A percentile compares a stretch with the other conserved stretches of the same genome.
Conservation (phyloP, 2,329 filamentous ascomycete genomes). For the Colletotrichum chlorophyti region DNA sequence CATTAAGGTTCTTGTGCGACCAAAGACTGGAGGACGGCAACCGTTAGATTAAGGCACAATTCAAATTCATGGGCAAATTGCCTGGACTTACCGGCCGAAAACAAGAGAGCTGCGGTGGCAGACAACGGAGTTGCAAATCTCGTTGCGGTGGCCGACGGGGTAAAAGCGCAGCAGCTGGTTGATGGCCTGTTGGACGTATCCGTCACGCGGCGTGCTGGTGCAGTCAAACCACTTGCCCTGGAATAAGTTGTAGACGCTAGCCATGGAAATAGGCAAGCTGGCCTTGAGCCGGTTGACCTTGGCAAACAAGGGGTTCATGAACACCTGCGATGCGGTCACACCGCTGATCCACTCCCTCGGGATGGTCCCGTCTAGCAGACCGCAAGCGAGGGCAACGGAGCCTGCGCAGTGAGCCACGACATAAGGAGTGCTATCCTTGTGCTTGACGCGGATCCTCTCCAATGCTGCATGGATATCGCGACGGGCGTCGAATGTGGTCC, state of each 20-base stretch:
- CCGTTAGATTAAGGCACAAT: not conserved
- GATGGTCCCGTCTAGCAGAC: conserved; percentile 67
- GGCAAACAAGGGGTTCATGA: conserved; percentile 68
- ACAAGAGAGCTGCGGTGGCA: conserved; percentile 67
- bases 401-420: conserved; percentile 69
- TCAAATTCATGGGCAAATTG: too few relatives aligned
- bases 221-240: conserved; percentile 64
- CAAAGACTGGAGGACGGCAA: conserved; percentile 44
- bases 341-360: conserved; percentile 63
- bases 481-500: conserved; percentile 66
- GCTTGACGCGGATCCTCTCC: conserved; percentile 53
- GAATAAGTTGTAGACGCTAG: conserved; percentile 54
- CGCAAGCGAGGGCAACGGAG: conserved; percentile 63
- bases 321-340: conserved; percentile 66
- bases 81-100: conserved; percentile 58
- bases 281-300: conserved; percentile 63
- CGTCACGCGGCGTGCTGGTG: conserved; percentile 51
- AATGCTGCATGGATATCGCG: conserved; percentile 65
- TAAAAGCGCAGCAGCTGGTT: conserved; percentile 66
- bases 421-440: too few relatives aligned
- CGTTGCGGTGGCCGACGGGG: conserved; percentile 53
- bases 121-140: conserved; percentile 66
- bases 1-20: conserved; percentile 70
- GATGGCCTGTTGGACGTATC: conserved; percentile 54
- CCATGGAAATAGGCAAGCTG: conserved; percentile 52